Evolutionary conservation across 2,329 filamentous ascomycete genomes (phyloP), one percentile per base, ranked within the genome.

Genomic region (Clathrospora elynae): DNA sequence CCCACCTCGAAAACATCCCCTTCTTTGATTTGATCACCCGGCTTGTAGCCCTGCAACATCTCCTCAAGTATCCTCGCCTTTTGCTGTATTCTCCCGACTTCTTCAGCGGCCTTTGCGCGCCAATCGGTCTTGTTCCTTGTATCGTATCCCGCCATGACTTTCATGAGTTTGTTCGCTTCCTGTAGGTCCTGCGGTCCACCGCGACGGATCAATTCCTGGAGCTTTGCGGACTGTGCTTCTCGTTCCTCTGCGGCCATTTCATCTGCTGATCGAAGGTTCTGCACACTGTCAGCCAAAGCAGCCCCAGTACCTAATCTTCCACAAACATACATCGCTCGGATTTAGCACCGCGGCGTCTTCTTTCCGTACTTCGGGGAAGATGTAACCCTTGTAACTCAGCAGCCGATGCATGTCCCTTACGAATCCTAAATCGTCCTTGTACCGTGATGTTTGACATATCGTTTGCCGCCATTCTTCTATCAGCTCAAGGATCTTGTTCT

Each of bases 401-500:
- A 99, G 75, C 42, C 93, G 82, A 72, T 99, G 93, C 93, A 99
- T 99, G 71, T 99, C 93, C 64, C 93, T 78, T 62, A 99, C 95
- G 69, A 95, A 96, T 5, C 93, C 93, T 57, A 99, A 68, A 66
- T 99, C 93, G 66, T 97, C 92, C 78, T 93, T 96, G 78, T 99
- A 96, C 58, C 92, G 83, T 68, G 90, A 96, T 26, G 92, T 99
- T 71, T 96, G 90, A 78, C 93, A 99, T 78, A 99, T 97, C 36
- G 93, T 99, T 62, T 90, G 84, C 70, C 92, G 83, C 93, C 93
- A 99, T 81, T 99, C 93, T 74, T 97, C 93, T 67, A 99, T 95
- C 55, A 90, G 84, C 74, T 96, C 93, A 57, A 99, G 81, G 47
- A 99, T 96, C 75, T 89, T 89, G 68, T 83, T 81, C 77, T 97